Evolutionary conservation across 306 rosid genomes (phyloP).

Genomic region (Begonia masoniana): DNA sequence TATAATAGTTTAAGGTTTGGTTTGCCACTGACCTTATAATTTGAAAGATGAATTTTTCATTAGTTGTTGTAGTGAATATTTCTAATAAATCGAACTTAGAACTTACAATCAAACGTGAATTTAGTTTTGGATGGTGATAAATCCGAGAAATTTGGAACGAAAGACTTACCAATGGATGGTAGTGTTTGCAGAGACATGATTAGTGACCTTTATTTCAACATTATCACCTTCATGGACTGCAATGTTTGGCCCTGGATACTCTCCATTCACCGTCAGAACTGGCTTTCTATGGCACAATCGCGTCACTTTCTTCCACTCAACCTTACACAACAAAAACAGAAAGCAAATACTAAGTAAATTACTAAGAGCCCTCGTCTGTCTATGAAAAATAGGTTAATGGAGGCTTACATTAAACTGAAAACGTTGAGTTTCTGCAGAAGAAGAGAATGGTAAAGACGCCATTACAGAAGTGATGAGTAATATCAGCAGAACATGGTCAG

Average conservation of each 20-base stretch:
- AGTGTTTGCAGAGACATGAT: conserved; percentile 30
- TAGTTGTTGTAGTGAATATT: no score
- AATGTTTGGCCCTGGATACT: conserved; percentile 59
- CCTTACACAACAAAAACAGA: conserved; percentile 14
- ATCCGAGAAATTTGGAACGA: not conserved
- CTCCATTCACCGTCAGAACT: conserved; percentile 49
- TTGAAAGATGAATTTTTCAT: no score
- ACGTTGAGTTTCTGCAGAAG: not conserved
- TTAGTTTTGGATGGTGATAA: no score
- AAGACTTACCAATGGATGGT: conserved; percentile 48
- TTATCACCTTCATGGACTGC: conserved; percentile 56
- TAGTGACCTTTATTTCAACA: conserved; percentile 48
- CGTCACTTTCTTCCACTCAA: conserved; percentile 47
- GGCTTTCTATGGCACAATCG: conserved; percentile 43
- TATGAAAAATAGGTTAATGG: no score
- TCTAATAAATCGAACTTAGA: no score
- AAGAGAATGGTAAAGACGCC: not conserved
- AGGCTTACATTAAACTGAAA: not conserved
- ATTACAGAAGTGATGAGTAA: no score
- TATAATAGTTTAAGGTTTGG: no score
- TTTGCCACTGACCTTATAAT: no score
- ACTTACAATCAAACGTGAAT: no score
- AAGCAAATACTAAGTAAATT: not conserved
- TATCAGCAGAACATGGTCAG: no score
- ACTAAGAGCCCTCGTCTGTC: no score